Evolutionary conservation across 495 filamentous ascomycete genomes (phyloP), one percentile per base, ranked within the genome.

Genomic region (Hypoxylon crocopeplum): DNA sequence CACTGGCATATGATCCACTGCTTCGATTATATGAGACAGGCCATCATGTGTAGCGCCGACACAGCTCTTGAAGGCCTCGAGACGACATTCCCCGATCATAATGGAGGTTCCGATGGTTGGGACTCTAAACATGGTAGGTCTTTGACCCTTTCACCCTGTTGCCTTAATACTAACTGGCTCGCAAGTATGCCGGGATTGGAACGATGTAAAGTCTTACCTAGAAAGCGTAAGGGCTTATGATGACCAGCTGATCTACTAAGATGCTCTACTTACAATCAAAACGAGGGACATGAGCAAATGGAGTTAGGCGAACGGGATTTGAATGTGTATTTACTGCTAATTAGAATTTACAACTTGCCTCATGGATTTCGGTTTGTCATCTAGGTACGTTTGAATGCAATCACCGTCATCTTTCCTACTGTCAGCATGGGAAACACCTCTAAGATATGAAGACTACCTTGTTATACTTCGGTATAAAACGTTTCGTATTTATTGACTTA

Each of bases 1-100:
- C 75, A 79, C 49, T 78, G 77, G 77, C 77, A 79, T 49, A 77
- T 78, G 74, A 75, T 75, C 20, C 77, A 79, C 63, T 79, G 77
- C 66, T 77, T 79, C 52, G 76, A 78, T 53, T 78, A 78, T 48
- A 74, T 79, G 72, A 67, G 77, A 10, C 61, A 68, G 45, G 73
- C 77, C 13, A 77, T 79, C 39, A 71, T 78, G 71, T 79, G 77
- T 42, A 72, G 66, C 19, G 71, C 75, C 17, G 77, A 78, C 55
- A 75, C 76, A 63, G 70, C 70, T 7, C 50, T 79, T 7, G 77
- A 79, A 58, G 72, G 72, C 1, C 67, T 69, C 7, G 72, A 77
- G 59, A 77, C 75, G 0, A 78, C 75, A 1, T 79, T 77, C 52
- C 75, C 75, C 0, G 75, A 76, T 48, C 69, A 78, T 36, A 77